Evolutionary conservation across 1,284 basidiomycete genomes (phyloP), one percentile per base, ranked within the genome.

Genomic region (Cystobasidium pallidum): DNA sequence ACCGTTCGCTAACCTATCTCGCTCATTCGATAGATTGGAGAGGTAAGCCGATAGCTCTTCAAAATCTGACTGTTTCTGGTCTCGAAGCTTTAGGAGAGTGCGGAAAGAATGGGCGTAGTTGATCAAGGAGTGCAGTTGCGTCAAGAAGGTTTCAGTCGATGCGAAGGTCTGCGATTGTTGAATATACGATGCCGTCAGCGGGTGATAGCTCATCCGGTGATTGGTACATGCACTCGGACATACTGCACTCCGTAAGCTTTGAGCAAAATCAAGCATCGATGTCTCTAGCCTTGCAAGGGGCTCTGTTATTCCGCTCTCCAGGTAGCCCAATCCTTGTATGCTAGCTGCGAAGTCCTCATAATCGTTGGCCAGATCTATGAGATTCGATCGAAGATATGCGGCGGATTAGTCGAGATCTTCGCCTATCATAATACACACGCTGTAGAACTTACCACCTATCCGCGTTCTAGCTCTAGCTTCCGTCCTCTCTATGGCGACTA

Each of bases 51-150:
- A 94, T 4, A 98, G 86, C 79, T 98, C 95, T 82, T 99, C 95
- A 77, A 98, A 97, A 80, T 99, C 95, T 66, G 98, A 87, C 81
- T 99, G 96, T 81, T 98, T 99, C 82, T 98, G 93, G 81, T 99
- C 96, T 57, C 96, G 88, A 41, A 97, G 85, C 81, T 92, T 95
- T 74, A 99, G 86, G 4, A 97, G 92, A 8, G 89, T 88, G 63
- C 91, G 88, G 78, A 98, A 95, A 30, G 92, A 88, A 76, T 91
- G 87, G 0, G 93, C 90, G 80, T 97, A 98, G 8, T 88, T 87
- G 7, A 94, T 84, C 4, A 98, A 84, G 0, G 94, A 93, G 78
- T 96, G 92, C 6, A 95, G 84, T 78, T 95, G 92, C 17, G 88
- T 83, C 32, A 98, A 86, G 82, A 97, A 90, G 0, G 92, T 91